Evolutionary conservation across 371 early-diverging fungal species (phyloP).

Genomic region (Phascolomyces articulosus): DNA sequence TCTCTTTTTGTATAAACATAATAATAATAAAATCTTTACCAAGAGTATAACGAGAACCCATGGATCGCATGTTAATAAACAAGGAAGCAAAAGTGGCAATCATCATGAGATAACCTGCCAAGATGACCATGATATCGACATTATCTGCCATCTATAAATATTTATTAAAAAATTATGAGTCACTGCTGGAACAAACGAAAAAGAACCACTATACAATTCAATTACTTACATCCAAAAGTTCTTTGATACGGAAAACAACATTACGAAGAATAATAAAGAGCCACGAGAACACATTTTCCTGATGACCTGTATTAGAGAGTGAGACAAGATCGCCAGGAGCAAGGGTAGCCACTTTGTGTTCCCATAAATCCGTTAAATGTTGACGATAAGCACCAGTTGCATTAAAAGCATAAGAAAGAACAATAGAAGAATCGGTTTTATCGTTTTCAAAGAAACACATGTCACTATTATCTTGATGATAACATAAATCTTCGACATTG

Average conservation of each 20-base stretch:
- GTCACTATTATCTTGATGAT: background rate
- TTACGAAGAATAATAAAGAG: slow-evolving; percentile 48
- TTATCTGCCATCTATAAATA: slow-evolving; percentile 65
- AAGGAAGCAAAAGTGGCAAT: slow-evolving; percentile 80
- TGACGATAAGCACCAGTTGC: slow-evolving; percentile 37
- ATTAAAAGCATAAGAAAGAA: slow-evolving; percentile 61
- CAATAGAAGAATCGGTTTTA: slow-evolving; percentile 31
- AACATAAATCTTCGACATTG: background rate
- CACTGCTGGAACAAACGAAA: no score
- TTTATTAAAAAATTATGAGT: background rate
- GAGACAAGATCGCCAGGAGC: slow-evolving; percentile 34
- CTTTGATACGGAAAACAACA: slow-evolving; percentile 57
- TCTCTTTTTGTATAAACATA: background rate
- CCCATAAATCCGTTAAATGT: slow-evolving; percentile 54
- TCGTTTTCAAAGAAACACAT: slow-evolving; percentile 8
- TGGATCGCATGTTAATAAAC: slow-evolving; percentile 84
- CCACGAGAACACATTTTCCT: slow-evolving; percentile 42
- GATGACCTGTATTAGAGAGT: slow-evolving; percentile 16
- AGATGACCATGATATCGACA: slow-evolving; percentile 80
- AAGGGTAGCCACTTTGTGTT: slow-evolving; percentile 51
- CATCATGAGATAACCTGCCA: slow-evolving; percentile 86
- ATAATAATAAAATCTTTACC: slow-evolving; percentile 37
- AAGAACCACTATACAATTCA: no score
- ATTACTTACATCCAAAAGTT: slow-evolving; percentile 60
- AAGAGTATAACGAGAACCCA: slow-evolving; percentile 86